Evolutionary conservation across 352 stramenopile genomes (phyloP).

Genomic region (Pythium chondricola): DNA sequence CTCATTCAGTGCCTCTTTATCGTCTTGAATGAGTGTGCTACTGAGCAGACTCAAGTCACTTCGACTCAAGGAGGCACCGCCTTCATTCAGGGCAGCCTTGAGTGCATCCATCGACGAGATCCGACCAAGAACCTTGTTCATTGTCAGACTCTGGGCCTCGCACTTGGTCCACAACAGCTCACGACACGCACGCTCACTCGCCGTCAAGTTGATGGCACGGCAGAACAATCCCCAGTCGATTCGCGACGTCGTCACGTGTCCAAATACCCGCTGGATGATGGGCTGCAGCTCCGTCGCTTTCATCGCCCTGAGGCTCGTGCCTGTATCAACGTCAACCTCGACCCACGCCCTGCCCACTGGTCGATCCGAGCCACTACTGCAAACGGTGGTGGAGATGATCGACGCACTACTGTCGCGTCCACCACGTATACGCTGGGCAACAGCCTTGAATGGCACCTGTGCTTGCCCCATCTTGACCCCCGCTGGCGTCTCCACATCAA

Average conservation of each 20-base stretch:
- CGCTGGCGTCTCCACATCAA: not conserved
- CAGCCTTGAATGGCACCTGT: not conserved
- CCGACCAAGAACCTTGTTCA: too few relatives aligned
- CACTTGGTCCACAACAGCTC: not conserved
- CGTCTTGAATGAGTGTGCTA: not conserved
- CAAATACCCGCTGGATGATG: not conserved
- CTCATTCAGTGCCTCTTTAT: not conserved
- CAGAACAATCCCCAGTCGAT: not conserved
- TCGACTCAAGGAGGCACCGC: not conserved
- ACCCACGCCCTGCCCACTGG: constrained; percentile 9
- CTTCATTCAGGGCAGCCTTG: not conserved
- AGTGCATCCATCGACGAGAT: not conserved
- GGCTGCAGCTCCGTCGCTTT: not conserved
- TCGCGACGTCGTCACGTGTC: not conserved
- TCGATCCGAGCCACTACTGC: not conserved
- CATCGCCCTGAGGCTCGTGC: too few relatives aligned
- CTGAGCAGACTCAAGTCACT: not conserved
- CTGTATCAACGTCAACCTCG: too few relatives aligned
- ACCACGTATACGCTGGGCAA: not conserved
- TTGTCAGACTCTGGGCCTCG: too few relatives aligned
- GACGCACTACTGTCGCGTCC: too few relatives aligned
- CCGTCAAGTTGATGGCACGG: not conserved
- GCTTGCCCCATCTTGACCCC: too few relatives aligned
- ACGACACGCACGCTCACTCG: not conserved
- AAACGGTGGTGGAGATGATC: not conserved